Base-by-base conservation (phyloP, 768 basidiomycete species). In the Scleroderma citrinum region DNA sequence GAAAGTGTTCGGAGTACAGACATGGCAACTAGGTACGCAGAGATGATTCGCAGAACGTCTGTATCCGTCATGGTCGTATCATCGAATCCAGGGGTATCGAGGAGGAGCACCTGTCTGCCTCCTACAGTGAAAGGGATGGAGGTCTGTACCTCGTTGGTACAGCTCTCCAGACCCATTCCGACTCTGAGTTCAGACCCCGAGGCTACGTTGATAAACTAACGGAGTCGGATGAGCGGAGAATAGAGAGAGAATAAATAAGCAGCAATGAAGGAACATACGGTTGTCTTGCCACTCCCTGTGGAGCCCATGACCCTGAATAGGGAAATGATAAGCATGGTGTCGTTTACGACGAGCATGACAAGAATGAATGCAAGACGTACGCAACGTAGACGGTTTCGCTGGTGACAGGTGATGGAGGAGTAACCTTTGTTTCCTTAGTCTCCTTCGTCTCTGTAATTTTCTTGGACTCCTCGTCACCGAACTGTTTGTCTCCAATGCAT, bases 41-140 rank as follows among this genome's bases (percentile, higher is more conserved):
- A 73, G 23, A 80, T 79, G 70, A 76, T 71, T 38, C 68, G 71
- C 34, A 81, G 54, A 24, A 81, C 69, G 31, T 76, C 77, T 1
- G 72, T 71, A 52, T 81, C 79, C 31, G 72, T 76, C 51, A 69
- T 59, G 24, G 46, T 56, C 3, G 79, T 76, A 51, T 82, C 79
- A 58, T 82, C 81, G 55, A 82, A 83, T 1, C 81, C 81, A 7
- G 81, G 81, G 0, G 81, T 83, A 52, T 83, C 82, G 46, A 83
- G 71, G 24, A 83, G 62, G 12, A 69, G 66, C 30, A 82, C 67
- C n/a, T 52, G 60, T 8, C 66, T 65, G 6, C 70, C 71, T 45
- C 57, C 56, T 13, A 66, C 34, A 38, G 46, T 21, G 31, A 66
- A 68, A 37, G 60, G 52, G 14, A 44, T 3, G 0, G 65, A 68